These are phyloP conservation scores for Poa annua DNA, from an alignment of 176 grass and related monocot species.

Conservation along the genomic window DNA sequence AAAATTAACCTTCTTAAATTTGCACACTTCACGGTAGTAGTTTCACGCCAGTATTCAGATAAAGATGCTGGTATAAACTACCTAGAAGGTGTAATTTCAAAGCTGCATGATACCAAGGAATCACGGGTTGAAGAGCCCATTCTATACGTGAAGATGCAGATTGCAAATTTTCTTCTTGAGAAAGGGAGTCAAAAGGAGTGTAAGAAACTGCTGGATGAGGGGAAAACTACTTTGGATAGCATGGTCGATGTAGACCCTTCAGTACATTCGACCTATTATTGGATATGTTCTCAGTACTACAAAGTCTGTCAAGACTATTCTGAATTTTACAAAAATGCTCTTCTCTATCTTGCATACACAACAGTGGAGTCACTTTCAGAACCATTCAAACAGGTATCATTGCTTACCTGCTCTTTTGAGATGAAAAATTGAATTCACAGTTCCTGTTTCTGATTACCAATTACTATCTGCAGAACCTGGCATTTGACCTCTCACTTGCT, in stretches of 20 bases:
- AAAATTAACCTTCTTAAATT: conserved; percentile 94
- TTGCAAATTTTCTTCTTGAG: conserved; percentile 76
- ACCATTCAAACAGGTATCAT: conserved; percentile 77
- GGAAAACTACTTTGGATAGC: conserved; percentile 61
- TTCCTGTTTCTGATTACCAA: conserved; percentile 31
- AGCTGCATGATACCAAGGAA: conserved; percentile 64
- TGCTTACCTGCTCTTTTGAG: conserved; percentile 27
- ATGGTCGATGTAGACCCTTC: conserved; percentile 87
- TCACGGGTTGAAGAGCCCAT: conserved; percentile 68
- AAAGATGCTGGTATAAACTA: conserved; percentile 75
- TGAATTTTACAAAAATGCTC: conserved; percentile 73
- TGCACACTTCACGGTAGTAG: conserved; percentile 67
- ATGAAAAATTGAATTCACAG: conserved; percentile 1
- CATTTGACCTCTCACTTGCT: conserved; percentile 81
- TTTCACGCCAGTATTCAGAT: conserved; percentile 82
- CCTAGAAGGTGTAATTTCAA: conserved; percentile 76
- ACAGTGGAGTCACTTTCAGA: conserved; percentile 82
- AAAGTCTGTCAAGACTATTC: conserved; percentile 71
- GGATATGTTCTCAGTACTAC: conserved; percentile 77
- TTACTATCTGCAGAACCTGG: conserved; percentile 61
- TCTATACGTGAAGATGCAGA: conserved; percentile 85
- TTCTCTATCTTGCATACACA: conserved; percentile 95
- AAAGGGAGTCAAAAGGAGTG: conserved; percentile 72
- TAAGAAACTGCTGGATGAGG: conserved; percentile 76
- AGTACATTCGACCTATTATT: conserved; percentile 78